Conservation (phyloP, 1,284 basidiomycete species). For the Trametes pubescens region DNA sequence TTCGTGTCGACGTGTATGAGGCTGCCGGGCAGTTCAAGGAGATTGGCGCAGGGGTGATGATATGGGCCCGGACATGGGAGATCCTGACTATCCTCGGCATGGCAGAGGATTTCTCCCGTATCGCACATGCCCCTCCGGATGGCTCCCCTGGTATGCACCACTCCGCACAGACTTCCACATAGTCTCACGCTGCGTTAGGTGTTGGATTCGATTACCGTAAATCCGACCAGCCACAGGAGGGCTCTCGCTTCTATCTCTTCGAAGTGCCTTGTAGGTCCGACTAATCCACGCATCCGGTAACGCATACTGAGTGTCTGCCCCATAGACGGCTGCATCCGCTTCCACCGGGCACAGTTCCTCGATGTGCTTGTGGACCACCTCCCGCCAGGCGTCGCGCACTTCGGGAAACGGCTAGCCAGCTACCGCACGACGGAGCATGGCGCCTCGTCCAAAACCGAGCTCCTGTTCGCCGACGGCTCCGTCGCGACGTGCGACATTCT, state of each 20-base stretch:
- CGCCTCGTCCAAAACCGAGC: conserved; percentile 10
- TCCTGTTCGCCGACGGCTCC: conserved; percentile 50
- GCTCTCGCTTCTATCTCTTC: conserved; percentile 49
- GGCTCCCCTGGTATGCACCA: conserved; percentile 43
- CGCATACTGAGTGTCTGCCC: not conserved
- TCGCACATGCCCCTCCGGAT: conserved; percentile 52
- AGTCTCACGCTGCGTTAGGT: conserved; percentile 33
- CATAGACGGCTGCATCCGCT: conserved; percentile 50
- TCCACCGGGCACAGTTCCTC: conserved; percentile 58
- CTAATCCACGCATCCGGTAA: not conserved
- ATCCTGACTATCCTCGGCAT: conserved; percentile 53
- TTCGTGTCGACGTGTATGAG: conserved; percentile 58
- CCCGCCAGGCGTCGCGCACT: conserved; percentile 49
- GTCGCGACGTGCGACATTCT: conserved; percentile 53
- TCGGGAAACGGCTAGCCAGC: conserved; percentile 49
- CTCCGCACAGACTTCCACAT: not conserved
- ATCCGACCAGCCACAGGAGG: conserved; percentile 50
- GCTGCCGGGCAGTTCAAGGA: conserved; percentile 55
- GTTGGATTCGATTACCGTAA: conserved; percentile 54
- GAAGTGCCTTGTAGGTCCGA: conserved; percentile 48
- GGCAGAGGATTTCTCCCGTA: conserved; percentile 47
- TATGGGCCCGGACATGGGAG: conserved; percentile 54
- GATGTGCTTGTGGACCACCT: conserved; percentile 52
- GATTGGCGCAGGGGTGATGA: conserved; percentile 59
- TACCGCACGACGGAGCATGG: conserved; percentile 33